Evolutionary conservation across 2,329 filamentous ascomycete species (phyloP), one percentile per base, ranked within the genome.

Genomic region (Aspergillus sp.): DNA sequence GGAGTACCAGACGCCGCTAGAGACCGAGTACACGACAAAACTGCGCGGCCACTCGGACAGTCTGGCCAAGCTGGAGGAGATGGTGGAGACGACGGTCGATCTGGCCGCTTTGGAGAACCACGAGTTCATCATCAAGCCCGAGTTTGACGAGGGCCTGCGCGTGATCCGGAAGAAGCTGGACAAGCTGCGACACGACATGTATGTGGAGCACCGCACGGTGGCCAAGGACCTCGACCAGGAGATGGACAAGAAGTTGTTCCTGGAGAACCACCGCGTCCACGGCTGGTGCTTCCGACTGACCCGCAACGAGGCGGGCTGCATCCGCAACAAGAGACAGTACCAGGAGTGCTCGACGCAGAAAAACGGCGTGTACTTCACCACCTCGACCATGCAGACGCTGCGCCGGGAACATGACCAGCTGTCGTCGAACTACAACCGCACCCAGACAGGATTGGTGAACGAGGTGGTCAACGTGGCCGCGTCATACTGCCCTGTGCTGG

Each of bases 321-420:
- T 99, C 68, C 89, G 95, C 62, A 96, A 96, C 77, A 96, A 95
- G 72, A 88, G 87, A 60, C 83, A 87, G 53, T 99, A 98, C 69
- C 90, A 94, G 69, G 95, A 99, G 76, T 96, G 92, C 74, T 96
- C 93, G 0, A 99, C 96, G 0, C 95, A 98, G 78, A 99, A 99
- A 83, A 99, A 97, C 73, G 95, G 95, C 49, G 95, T 98, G 57
- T 99, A 95, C 79, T 99, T 99, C 76, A 98, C 95, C 1, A 99
- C 95, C 3, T 87, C 87, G 56, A 87, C 84, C 32, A 82, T 99
- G 68, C 89, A 92, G 71, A 84, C 87, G 26, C 85, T 93, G 69
- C 89, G 95, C 32, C 87, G 94, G 55, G 94, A 99, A 69, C 92
- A 96, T 66, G 94, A 99, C 71, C 93, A 98, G 75, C 83, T 97